Percentiles rank a stretch among this genome's conserved stretches.
phyloP scores from a whole-genome alignment of 257 asterid genomes.

The Rehmannia glutinosa region DNA sequence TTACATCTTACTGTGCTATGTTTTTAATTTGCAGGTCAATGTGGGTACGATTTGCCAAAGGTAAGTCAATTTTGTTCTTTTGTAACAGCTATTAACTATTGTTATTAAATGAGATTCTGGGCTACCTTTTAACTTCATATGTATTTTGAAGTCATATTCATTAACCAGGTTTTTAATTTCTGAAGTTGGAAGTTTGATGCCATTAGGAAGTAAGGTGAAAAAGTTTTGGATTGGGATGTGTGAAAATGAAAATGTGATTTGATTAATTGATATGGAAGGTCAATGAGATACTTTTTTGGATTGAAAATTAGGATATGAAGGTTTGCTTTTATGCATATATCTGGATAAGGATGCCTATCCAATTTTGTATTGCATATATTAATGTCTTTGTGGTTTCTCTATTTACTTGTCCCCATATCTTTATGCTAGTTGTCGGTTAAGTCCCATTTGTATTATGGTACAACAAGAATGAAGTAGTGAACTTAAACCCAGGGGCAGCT shows the following conservation, averaged over 20 bases:
- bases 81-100: background rate
- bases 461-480: background rate
- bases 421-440: constrained; percentile 2
- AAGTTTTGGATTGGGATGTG: background rate
- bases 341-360: background rate
- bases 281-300: background rate
- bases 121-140: background rate
- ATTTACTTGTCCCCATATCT: background rate
- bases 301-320: background rate
- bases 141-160: background rate
- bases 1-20: constrained; percentile 22
- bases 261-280: background rate
- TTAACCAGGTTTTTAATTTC: background rate
- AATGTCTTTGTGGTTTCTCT: constrained; percentile 6
- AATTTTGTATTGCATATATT: background rate
- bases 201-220: background rate
- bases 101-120: background rate
- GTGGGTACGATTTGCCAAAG: constrained; percentile 68
- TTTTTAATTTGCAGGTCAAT: constrained; percentile 66
- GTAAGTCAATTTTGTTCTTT: constrained; percentile 34
- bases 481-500: background rate
- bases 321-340: constrained; percentile 1
- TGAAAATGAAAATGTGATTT: background rate
- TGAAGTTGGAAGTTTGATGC: constrained; percentile 23
- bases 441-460: background rate